phyloP scores from a whole-genome alignment of 2,329 filamentous ascomycete genomes.

The Aspergillus unguis region DNA sequence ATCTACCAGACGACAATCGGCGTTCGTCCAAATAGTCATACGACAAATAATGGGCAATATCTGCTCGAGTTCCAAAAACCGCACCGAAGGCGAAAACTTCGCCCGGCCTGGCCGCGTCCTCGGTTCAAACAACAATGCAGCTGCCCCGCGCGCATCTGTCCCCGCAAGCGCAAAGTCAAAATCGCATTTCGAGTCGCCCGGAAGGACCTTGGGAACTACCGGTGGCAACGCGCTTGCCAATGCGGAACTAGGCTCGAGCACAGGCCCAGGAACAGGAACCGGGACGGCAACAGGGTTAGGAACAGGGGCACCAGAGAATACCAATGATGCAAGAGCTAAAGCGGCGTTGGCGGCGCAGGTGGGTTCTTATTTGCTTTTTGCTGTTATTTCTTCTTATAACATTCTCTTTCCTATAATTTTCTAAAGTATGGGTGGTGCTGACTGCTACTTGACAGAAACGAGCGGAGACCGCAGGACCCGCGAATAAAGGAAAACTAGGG shows the following conservation, averaged over 20 bases:
- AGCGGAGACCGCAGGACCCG: constrained; percentile 51
- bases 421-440: not conserved
- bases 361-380: constrained; percentile 30
- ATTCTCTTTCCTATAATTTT: not conserved
- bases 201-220: constrained; percentile 62
- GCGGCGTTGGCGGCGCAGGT: constrained; percentile 86
- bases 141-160: constrained; percentile 51
- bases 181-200: constrained; percentile 40
- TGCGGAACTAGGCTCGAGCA: not conserved
- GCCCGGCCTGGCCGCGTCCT: constrained; percentile 69
- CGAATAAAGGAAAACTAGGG: constrained; percentile 63
- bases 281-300: constrained; percentile 7
- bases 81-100: constrained; percentile 60
- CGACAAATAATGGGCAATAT: constrained; percentile 69
- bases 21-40: too few relatives aligned
- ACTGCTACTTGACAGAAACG: constrained; percentile 55
- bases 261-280: constrained; percentile 6
- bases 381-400: not conserved
- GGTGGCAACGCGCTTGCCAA: constrained; percentile 12
- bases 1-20: not conserved
- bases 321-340: constrained; percentile 62
- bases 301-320: not conserved
- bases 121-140: constrained; percentile 45
- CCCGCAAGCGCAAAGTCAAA: constrained; percentile 41
- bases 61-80: constrained; percentile 68